Evolutionary conservation across 164 flowering plant species (phyloP), one percentile per base, ranked within the genome.

Genomic region (Platanus orientalis): DNA sequence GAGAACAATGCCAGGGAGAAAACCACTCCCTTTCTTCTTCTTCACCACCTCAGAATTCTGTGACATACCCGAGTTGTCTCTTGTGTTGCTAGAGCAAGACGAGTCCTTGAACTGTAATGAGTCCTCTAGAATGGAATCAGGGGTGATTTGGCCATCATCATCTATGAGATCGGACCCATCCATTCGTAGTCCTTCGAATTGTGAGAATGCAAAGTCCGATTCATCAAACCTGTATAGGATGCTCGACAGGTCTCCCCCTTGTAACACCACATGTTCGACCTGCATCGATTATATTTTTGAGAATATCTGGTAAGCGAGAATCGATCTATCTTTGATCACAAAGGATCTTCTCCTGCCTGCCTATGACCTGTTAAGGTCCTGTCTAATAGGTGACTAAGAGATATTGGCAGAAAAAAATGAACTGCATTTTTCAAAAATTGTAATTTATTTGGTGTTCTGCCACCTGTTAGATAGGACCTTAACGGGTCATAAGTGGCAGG

Each of bases 191-290:
- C 81, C 89, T 63, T 87, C 92, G 21, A 89, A 78, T 54, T 84
- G 81, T 0, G 87, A 70, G 50, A 75, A 62, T 1, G 93, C 60
- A 30, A 85, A 86, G 34, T 84, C 89, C 0, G 90, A 76, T 50
- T 76, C 80, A 9, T 84, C 77, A 40, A 78, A 81, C 50, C 78
- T 59, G 66, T 72, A 61, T 10, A 88, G 48, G 24, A 92, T 84
- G 66, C 80, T 59, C 1, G 91, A 81, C 24, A 92, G 61, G 54
- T 83, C 88, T 45, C 78, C 87, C 23, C 87, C 88, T 70, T 73
- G 75, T 29, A 58, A 55, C 60, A 81, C 81, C 85, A 85, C 73
- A 65, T 84, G 74, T 73, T 88, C 80, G 19, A 90, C 94, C 97
- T 90, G 82, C 70, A 76, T 50, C 44, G 11, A 44, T 50, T 36